A percentile compares a stretch with the other conserved stretches of the same genome.
Conservation (phyloP, 495 filamentous ascomycete species). For the Penicillium simplicissimum region DNA sequence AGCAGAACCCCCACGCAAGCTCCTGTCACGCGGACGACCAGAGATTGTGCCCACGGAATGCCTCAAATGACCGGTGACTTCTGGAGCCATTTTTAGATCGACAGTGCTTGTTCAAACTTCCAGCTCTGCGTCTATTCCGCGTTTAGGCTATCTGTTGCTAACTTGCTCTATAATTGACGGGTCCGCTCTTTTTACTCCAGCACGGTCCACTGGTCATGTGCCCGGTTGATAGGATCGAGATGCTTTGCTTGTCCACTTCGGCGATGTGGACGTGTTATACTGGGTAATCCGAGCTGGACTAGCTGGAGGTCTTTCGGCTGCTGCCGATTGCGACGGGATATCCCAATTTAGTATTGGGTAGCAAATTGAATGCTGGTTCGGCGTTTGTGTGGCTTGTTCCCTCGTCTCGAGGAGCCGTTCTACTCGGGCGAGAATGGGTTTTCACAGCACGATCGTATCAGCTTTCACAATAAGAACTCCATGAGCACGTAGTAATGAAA, state of each 20-base stretch:
- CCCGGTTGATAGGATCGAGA: not conserved
- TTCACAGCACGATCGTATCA: no score
- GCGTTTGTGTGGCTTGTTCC: not conserved
- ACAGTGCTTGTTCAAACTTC: not conserved
- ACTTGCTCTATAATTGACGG: not conserved
- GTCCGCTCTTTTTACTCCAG: not conserved
- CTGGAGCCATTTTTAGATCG: slow-evolving; percentile 12
- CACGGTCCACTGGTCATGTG: slow-evolving; percentile 6
- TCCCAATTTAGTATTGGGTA: slow-evolving; percentile 16
- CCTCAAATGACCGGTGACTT: slow-evolving; percentile 10
- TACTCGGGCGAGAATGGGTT: slow-evolving; percentile 13
- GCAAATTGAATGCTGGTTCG: not conserved
- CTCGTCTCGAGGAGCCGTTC: not conserved
- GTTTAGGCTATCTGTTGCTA: not conserved
- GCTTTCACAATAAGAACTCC: no score
- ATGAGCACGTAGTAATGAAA: not conserved
- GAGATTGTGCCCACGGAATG: slow-evolving; percentile 3
- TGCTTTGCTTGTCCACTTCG: not conserved
- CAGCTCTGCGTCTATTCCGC: not conserved
- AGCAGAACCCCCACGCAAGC: not conserved
- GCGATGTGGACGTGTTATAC: slow-evolving; percentile 13
- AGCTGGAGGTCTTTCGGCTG: not conserved
- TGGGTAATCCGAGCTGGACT: slow-evolving; percentile 27
- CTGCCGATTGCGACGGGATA: slow-evolving; percentile 8
- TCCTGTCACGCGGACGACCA: slow-evolving; percentile 15